A percentile compares a stretch with the other conserved stretches of the same genome.
Conservation (phyloP, 371 early-diverging fungal species). For the Entomophthora muscae region DNA sequence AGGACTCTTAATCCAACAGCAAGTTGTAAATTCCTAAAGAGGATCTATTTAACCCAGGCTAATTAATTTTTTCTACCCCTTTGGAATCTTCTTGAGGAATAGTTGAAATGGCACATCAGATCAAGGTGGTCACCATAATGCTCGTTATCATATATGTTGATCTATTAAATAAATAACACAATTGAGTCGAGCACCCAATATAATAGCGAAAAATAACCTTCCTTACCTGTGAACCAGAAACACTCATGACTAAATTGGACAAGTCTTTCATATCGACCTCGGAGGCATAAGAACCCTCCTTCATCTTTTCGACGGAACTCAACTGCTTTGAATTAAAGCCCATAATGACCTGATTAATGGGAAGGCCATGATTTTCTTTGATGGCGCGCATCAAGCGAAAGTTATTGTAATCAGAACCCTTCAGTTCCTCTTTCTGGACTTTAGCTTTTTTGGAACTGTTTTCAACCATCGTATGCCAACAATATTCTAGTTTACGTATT, state of each 20-base stretch:
- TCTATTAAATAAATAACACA: neutral
- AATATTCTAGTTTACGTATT: too few relatives aligned
- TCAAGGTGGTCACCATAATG: neutral
- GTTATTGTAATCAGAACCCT: neutral
- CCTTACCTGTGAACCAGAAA: neutral
- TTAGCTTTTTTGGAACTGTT: too few relatives aligned
- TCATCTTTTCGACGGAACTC: neutral
- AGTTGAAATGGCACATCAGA: slow-evolving; percentile 3
- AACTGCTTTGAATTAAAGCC: neutral
- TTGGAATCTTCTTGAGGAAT: neutral
- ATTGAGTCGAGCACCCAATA: too few relatives aligned
- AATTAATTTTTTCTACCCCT: neutral
- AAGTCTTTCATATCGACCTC: neutral
- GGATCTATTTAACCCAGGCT: neutral
- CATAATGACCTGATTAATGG: neutral
- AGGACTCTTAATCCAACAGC: neutral
- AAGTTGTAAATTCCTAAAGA: neutral
- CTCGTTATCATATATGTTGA: slow-evolving; percentile 4
- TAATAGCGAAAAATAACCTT: neutral
- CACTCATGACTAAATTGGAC: neutral
- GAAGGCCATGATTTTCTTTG: neutral
- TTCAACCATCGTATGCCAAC: too few relatives aligned
- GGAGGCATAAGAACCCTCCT: neutral
- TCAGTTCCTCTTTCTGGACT: too few relatives aligned
- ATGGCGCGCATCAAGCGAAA: neutral